phyloP scores from a whole-genome alignment of 768 basidiomycete genomes.

The Lanmaoa pseudosensibilis region DNA sequence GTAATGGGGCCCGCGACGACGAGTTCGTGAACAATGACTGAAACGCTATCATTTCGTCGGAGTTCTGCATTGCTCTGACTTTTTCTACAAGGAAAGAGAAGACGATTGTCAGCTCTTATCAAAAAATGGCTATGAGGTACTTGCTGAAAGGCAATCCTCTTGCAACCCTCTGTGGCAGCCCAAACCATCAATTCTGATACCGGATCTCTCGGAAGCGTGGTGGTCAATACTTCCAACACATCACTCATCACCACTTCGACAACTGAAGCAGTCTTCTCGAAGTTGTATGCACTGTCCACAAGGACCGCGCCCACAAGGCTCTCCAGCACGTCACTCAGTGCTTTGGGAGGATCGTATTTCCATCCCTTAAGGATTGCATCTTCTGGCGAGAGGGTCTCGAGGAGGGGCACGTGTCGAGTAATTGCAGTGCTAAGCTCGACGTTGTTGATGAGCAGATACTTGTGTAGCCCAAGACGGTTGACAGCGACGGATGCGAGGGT shows the following conservation, averaged over 20 bases:
- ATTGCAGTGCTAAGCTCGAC: slow-evolving; percentile 68
- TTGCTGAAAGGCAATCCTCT: slow-evolving; percentile 46
- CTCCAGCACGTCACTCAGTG: slow-evolving; percentile 81
- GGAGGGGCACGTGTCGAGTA: slow-evolving; percentile 54
- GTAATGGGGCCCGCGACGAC: slow-evolving; percentile 61
- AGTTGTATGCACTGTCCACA: slow-evolving; percentile 74
- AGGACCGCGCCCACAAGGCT: slow-evolving; percentile 82
- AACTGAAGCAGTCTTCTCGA: slow-evolving; percentile 63
- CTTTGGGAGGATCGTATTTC: slow-evolving; percentile 86
- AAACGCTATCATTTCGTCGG: slow-evolving; percentile 50
- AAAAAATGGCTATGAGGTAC: slow-evolving; percentile 19
- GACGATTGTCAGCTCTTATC: slow-evolving; percentile 1
- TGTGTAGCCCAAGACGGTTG: slow-evolving; percentile 64
- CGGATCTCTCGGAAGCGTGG: slow-evolving; percentile 66
- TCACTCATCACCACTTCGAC: slow-evolving; percentile 67
- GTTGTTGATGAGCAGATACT: slow-evolving; percentile 66
- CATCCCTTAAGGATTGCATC: slow-evolving; percentile 71
- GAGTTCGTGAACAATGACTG: slow-evolving; percentile 58
- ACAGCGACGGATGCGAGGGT: slow-evolving; percentile 72
- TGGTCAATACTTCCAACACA: slow-evolving; percentile 58
- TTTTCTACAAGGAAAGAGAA: slow-evolving; percentile 33
- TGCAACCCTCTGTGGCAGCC: slow-evolving; percentile 60
- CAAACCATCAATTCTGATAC: slow-evolving; percentile 71
- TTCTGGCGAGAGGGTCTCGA: slow-evolving; percentile 53
- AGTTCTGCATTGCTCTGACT: slow-evolving; percentile 43